Conservation (phyloP, 345 rosid species). For the Melaleuca alternifolia region DNA sequence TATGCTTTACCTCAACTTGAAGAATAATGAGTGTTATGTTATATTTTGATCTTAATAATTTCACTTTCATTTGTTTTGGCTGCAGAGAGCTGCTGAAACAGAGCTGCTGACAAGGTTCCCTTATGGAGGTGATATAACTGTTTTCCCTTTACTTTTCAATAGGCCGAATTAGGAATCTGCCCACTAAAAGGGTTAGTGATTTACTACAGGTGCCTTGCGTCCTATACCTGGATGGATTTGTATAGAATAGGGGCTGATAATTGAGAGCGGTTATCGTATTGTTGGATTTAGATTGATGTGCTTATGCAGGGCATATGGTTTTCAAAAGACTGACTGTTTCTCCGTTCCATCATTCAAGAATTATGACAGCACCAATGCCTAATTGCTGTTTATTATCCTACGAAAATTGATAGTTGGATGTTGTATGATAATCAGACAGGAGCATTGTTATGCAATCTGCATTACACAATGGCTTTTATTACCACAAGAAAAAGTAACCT, state of each 20-base stretch:
- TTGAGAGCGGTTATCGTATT: not conserved
- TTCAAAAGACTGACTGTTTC: not conserved
- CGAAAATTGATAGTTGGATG: not conserved
- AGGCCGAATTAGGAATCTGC: not conserved
- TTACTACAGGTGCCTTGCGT: not conserved
- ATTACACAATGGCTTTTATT: not conserved
- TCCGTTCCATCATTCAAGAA: not conserved
- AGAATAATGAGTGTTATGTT: not conserved
- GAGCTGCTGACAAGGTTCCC: conserved; percentile 84
- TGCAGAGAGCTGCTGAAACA: conserved; percentile 88
- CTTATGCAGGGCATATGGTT: conserved; percentile 14
- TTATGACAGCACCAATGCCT: not conserved
- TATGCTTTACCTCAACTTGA: not conserved
- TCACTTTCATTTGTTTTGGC: conserved; percentile 10
- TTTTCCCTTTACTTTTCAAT: not conserved
- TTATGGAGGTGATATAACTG: conserved; percentile 59
- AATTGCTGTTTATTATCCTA: not conserved
- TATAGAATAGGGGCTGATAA: not conserved
- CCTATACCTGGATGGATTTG: not conserved
- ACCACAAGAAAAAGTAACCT: not conserved
- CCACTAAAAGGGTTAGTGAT: not conserved
- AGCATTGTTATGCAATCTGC: not conserved
- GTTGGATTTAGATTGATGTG: not conserved
- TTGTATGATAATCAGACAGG: not conserved
- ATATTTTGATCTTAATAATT: too few species aligned